Evolutionary conservation across 305 asterid species (phyloP), one percentile per base, ranked within the genome.

Genomic region (Striga hermonthica): DNA sequence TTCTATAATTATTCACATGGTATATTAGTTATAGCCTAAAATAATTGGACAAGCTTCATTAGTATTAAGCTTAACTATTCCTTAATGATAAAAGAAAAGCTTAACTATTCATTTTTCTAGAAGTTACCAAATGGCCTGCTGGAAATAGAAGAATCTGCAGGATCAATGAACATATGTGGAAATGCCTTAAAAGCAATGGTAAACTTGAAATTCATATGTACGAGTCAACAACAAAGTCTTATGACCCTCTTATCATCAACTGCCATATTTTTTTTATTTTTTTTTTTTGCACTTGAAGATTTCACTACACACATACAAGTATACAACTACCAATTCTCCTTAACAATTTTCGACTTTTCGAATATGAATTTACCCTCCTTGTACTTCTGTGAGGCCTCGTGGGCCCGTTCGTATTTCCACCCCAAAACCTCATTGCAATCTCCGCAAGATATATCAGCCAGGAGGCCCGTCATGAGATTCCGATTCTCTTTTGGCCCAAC

Each of bases 281-380:
- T 22, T 22, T 22, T 22, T 22, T 22, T 22, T 14, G 60, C 70
- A 74, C 65, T 69, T 75, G 13, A 28, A 64, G 12, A 9, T 55
- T 58, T 60, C 44, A 62, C 16, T 54, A 49, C 22, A 62, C 41
- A 8, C 41, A 68, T 28, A 39, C 16, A 68, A 22, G 8, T 67
- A 74, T 65, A 22, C 68, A 58, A 52, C 82, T 83, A 89, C 95
- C 95, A 86, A 72, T 84, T 78, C 28, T 86, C 93, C 82, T 84
- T 82, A 0, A 83, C 83, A 60, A 90, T 87, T 74, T 85, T 87
- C 3, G 92, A 81, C 81, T 90, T 90, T 82, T 87, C 94, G 28
- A 90, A 82, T 65, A 90, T 87, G 86, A 87, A 85, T 71, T 90
- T 90, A 61, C 97, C 97, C 72, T 87, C 97, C 78, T 90, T 85